Base-by-base conservation (phyloP, 2,329 filamentous ascomycete species). In the Pseudogymnoascus sp. region DNA sequence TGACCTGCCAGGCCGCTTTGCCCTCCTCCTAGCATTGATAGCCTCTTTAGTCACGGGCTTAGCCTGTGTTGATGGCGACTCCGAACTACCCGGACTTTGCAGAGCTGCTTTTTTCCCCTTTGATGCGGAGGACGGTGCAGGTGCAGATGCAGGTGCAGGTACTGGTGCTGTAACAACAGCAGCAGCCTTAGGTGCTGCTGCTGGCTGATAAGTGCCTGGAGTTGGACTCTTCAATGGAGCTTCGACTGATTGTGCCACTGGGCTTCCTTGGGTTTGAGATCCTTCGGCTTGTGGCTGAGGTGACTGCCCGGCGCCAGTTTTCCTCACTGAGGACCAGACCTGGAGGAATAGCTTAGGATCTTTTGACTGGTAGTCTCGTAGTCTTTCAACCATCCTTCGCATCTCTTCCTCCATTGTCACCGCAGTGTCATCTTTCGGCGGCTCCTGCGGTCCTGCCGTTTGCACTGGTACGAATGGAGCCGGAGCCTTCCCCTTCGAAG, bases 291-390 rank as follows among this genome's bases (percentile, higher is more conserved):
- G 62, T n/a, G 47, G 47, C 16, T 40, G 51, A 5, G 47, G 57
- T 14, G 62, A 37, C 47, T 63, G 54, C 5, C 26, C 45, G 23
- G 31, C 14, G 23, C n/a, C n/a, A 3, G 29, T 42, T 69, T 74
- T 83, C 77, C 73, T 83, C 75, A 76, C 68, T 63, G 72, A 69
- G 63, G 83, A 80, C 81, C 81, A 83, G 8, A 85, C 76, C 69
- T 77, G 78, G 16, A 80, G 78, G 51, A 85, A 78, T 65, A 83
- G 74, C 11, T 74, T 73, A 4, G 83, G 83, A 67, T 85, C 80
- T 68, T 80, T 80, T 36, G 73, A 73, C 64, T 83, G 82, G 64
- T 82, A 78, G 64, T 83, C 77, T 40, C 81, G 75, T 79, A 85
- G 83, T 68, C 80, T 83, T 31, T 80, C 23, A 7, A 63, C 47